Conservation (phyloP, 1,284 basidiomycete species). For the Ustilago lituana region DNA sequence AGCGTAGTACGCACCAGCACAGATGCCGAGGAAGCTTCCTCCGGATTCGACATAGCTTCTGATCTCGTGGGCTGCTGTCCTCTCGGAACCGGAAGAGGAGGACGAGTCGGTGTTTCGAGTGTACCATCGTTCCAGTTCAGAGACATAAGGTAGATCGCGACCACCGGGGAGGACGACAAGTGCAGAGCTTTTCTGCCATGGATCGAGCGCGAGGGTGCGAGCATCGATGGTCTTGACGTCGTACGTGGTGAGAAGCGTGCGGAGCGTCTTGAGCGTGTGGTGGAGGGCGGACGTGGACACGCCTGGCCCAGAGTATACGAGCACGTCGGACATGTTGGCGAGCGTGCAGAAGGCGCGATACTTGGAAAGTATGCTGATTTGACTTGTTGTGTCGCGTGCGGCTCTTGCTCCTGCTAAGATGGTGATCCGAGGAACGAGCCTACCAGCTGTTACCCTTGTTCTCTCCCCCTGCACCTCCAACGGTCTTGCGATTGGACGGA, state of each 20-base stretch:
- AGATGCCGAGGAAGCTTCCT: conserved; percentile 77
- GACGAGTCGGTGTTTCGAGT: conserved; percentile 10
- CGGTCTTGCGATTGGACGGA: too few species aligned
- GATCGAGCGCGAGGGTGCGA: conserved; percentile 49
- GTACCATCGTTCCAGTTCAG: conserved; percentile 28
- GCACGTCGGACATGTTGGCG: conserved; percentile 55
- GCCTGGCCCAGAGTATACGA: conserved; percentile 60
- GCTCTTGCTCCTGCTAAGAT: too few species aligned
- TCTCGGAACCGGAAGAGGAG: conserved; percentile 1
- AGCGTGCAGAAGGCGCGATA: neutral
- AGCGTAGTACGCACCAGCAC: conserved; percentile 74
- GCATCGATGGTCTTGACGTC: conserved; percentile 58
- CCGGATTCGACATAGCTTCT: conserved; percentile 75
- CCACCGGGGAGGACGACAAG: conserved; percentile 60
- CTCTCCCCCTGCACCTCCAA: too few species aligned
- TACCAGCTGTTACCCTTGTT: too few species aligned
- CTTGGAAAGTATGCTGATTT: neutral
- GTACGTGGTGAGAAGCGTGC: conserved; percentile 49
- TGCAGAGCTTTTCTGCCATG: conserved; percentile 51
- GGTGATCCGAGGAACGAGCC: neutral
- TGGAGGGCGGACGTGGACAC: conserved; percentile 59
- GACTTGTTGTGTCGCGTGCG: neutral
- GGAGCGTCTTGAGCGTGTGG: conserved; percentile 55
- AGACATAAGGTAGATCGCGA: conserved; percentile 57
- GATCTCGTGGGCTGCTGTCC: conserved; percentile 68